Evolutionary conservation across 495 filamentous ascomycete species (phyloP).

Genomic region (Aspergillus olivimuriae): DNA sequence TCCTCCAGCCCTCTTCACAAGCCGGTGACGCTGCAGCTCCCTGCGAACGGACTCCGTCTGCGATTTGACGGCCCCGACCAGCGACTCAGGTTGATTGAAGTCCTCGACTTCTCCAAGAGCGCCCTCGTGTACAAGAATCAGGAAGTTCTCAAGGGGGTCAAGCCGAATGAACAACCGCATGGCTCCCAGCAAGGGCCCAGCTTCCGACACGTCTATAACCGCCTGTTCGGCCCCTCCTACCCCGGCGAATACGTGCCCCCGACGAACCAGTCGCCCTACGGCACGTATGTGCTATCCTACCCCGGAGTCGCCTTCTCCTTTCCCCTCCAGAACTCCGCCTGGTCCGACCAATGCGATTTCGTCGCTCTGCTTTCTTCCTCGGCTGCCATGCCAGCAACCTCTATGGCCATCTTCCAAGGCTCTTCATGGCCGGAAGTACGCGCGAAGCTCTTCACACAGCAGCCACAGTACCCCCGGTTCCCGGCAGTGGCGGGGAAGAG

Average conservation of each 20-base stretch:
- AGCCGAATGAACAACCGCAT: conserved; percentile 34
- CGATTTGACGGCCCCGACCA: conserved; percentile 94
- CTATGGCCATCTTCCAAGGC: conserved; percentile 84
- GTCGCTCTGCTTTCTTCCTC: conserved; percentile 79
- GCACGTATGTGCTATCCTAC: conserved; percentile 82
- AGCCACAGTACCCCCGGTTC: conserved; percentile 59
- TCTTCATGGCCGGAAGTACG: conserved; percentile 82
- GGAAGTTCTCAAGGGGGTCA: conserved; percentile 65
- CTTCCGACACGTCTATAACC: conserved; percentile 88
- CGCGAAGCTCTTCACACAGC: conserved; percentile 64
- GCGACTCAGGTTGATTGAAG: conserved; percentile 81
- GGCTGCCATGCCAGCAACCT: conserved; percentile 63
- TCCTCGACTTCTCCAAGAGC: conserved; percentile 84
- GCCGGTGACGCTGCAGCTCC: conserved; percentile 66
- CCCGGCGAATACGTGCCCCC: conserved; percentile 81
- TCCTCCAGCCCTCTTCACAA: conserved; percentile 59
- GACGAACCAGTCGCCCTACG: conserved; percentile 44
- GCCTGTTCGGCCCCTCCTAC: conserved; percentile 84
- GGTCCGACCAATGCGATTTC: conserved; percentile 75
- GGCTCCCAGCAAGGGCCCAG: conserved; percentile 56
- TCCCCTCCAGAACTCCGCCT: conserved; percentile 67
- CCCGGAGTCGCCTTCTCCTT: conserved; percentile 91
- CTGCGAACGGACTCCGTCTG: conserved; percentile 78
- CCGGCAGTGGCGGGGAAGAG: conserved; percentile 50
- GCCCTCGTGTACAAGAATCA: conserved; percentile 77